Conservation (phyloP, 1,284 basidiomycete species). For the Amylostereum chailletii region DNA sequence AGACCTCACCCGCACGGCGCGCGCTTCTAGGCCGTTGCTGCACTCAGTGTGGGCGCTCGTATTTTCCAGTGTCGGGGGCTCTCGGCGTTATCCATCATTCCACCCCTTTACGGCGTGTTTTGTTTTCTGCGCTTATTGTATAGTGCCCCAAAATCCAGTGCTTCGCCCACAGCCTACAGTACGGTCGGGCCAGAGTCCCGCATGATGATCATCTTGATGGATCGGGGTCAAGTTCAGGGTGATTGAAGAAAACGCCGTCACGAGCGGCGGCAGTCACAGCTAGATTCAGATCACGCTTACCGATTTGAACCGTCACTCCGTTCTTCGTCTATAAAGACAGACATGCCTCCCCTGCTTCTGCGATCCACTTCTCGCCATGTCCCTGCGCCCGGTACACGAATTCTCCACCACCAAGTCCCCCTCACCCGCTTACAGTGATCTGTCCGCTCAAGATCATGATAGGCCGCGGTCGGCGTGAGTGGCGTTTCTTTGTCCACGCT, state of each 20-base stretch:
- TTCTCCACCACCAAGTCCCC: constrained; percentile 5
- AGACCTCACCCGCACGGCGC: no score
- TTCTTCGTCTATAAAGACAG: background rate
- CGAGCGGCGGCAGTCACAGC: background rate
- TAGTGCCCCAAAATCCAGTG: background rate
- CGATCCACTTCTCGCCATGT: constrained; percentile 8
- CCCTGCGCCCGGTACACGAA: constrained; percentile 10
- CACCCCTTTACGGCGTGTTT: background rate
- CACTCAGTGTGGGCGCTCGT: no score
- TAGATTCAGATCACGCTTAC: background rate
- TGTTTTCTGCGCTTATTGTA: constrained; percentile 3
- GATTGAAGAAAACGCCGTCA: background rate
- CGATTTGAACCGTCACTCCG: background rate
- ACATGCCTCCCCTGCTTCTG: constrained; percentile 3
- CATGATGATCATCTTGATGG: background rate
- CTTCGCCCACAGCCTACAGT: background rate
- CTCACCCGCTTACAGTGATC: constrained; percentile 8
- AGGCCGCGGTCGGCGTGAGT: constrained; percentile 1
- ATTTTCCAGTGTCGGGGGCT: no score
- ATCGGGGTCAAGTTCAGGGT: background rate
- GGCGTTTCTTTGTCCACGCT: background rate
- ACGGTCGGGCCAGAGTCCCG: constrained; percentile 1
- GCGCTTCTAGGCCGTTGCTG: no score
- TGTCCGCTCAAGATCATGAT: constrained; percentile 1
- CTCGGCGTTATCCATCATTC: background rate